Percentiles rank a stretch among this genome's conserved stretches.
These are phyloP conservation scores for Wallacemonas rigidus DNA, from an alignment of 208 protist genomes.

Conservation along the genomic window DNA sequence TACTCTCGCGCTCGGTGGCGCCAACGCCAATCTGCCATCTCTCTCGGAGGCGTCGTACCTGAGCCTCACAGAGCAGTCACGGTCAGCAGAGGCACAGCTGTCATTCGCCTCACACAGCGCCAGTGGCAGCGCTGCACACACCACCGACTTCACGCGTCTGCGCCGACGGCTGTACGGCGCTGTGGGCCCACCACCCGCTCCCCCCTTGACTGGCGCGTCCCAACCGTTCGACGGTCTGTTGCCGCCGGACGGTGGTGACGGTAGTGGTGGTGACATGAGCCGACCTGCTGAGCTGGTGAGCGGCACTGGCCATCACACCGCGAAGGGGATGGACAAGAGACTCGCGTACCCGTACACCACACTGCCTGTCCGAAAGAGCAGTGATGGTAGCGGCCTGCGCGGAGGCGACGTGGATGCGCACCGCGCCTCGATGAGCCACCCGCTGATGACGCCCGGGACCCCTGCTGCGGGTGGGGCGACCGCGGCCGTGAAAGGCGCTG, in stretches of 20 bases:
- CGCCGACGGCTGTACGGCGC: slow-evolving; percentile 13
- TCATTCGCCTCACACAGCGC: slow-evolving; percentile 1
- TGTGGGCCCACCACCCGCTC: slow-evolving; percentile 5
- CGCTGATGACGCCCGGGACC: too few relatives aligned
- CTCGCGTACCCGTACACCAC: too few relatives aligned
- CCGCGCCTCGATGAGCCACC: too few relatives aligned
- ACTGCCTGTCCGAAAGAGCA: too few relatives aligned
- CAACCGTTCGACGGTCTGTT: background rate
- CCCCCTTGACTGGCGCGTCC: background rate
- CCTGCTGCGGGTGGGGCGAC: too few relatives aligned
- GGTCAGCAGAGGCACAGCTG: background rate
- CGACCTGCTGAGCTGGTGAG: too few relatives aligned
- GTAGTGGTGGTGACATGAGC: too few relatives aligned
- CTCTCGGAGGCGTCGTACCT: slow-evolving; percentile 15
- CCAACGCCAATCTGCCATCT: background rate
- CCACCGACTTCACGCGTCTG: background rate
- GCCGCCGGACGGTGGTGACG: background rate
- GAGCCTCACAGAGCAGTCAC: slow-evolving; percentile 4
- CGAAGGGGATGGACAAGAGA: too few relatives aligned
- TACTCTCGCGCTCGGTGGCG: background rate
- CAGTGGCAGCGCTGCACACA: slow-evolving; percentile 3
- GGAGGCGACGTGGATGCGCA: too few relatives aligned
- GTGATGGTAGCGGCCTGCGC: too few relatives aligned
- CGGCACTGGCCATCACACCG: too few relatives aligned
- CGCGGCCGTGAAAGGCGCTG: too few relatives aligned